Percentiles rank a stretch among this genome's conserved stretches.
Conservation (phyloP, 805 yeast species). For the Ogataea minuta region DNA sequence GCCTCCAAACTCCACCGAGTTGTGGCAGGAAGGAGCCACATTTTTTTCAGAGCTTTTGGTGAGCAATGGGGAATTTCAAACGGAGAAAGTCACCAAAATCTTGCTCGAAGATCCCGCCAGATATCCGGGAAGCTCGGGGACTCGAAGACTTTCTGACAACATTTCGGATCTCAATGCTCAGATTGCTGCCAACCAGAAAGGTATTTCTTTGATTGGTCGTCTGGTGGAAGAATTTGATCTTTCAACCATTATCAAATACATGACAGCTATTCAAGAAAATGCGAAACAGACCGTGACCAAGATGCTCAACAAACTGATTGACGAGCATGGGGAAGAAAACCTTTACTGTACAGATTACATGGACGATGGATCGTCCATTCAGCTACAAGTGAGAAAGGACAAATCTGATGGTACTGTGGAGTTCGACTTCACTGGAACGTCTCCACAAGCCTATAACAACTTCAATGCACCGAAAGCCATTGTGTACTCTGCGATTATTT, state of each 20-base stretch:
- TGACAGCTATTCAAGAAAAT: constrained; percentile 78
- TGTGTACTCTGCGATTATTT: constrained; percentile 82
- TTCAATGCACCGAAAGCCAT: constrained; percentile 92
- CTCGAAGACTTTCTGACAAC: constrained; percentile 80
- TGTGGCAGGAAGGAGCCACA: constrained; percentile 90
- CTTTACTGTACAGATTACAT: constrained; percentile 61
- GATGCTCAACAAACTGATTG: constrained; percentile 45
- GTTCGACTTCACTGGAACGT: constrained; percentile 85
- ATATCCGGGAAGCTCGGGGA: constrained; percentile 85
- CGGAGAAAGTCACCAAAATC: constrained; percentile 58
- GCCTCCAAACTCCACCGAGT: constrained; percentile 86
- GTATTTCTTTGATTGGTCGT: constrained; percentile 61
- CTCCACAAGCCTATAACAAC: constrained; percentile 85
- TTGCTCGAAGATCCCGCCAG: constrained; percentile 74
- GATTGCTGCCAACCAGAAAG: constrained; percentile 85
- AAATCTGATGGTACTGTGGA: constrained; percentile 50
- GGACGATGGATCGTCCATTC: constrained; percentile 79
- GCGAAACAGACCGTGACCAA: constrained; percentile 70
- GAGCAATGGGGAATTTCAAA: constrained; percentile 69
- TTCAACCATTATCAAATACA: constrained; percentile 61
- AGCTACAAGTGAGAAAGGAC: constrained; percentile 49
- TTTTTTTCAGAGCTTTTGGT: constrained; percentile 78
- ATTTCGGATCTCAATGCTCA: constrained; percentile 83
- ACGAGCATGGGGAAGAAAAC: constrained; percentile 37
- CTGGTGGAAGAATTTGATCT: constrained; percentile 64